Evolutionary conservation across 257 asterid species (phyloP).

Genomic region (Gentiana straminea): DNA sequence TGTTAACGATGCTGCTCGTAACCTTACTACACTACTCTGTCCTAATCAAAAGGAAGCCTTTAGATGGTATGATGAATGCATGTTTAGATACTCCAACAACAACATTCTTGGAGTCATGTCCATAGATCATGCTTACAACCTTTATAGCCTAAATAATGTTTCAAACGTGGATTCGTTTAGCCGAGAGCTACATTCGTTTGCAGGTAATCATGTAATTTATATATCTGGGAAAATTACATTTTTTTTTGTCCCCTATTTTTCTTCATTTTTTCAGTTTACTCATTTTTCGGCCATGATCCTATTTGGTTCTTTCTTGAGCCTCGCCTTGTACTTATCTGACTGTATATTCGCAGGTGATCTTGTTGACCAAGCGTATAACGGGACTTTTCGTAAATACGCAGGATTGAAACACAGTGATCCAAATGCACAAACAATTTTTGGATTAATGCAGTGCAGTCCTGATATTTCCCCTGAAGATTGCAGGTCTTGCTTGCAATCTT

Average conservation of each 20-base stretch:
- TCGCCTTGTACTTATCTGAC: too few relatives aligned
- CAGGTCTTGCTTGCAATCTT: not conserved
- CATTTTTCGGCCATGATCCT: too few relatives aligned
- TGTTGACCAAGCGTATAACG: not conserved
- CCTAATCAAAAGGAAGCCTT: too few relatives aligned
- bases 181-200: not conserved
- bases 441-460: constrained; percentile 15
- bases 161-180: not conserved
- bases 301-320: too few relatives aligned
- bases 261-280: too few relatives aligned
- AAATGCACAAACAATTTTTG: not conserved
- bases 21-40: too few relatives aligned
- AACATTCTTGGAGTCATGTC: too few relatives aligned
- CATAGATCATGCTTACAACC: not conserved
- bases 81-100: too few relatives aligned
- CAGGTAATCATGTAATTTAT: too few relatives aligned
- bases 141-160: not conserved
- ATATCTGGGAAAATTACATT: too few relatives aligned
- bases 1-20: constrained; percentile 1
- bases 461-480: constrained; percentile 13
- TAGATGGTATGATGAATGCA: too few relatives aligned
- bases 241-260: too few relatives aligned
- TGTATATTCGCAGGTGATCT: not conserved
- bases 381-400: not conserved
- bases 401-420: not conserved